Conservation (phyloP, 2,329 filamentous ascomycete species). For the Pyricularia sp. region DNA sequence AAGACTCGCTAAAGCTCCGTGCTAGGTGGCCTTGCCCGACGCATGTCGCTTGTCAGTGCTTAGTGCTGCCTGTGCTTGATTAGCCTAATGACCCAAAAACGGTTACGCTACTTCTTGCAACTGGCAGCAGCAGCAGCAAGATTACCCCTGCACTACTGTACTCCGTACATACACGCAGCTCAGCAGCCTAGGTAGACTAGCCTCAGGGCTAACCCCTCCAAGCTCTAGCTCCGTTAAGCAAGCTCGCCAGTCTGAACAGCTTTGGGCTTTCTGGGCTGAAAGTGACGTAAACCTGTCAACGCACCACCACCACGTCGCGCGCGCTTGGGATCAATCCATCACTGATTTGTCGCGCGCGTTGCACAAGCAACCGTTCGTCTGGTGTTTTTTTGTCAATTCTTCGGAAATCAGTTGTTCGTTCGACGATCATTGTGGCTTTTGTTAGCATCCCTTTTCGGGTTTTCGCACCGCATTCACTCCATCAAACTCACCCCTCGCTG, state of each 20-base stretch:
- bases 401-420: not conserved
- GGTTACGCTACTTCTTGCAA: not conserved
- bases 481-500: not conserved
- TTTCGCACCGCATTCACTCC: not conserved
- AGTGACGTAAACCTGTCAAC: not conserved
- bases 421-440: not conserved
- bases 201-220: not conserved
- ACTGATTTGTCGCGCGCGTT: not conserved
- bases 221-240: not conserved
- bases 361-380: not conserved
- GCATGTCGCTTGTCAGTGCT: not conserved
- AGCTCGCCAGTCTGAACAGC: not conserved
- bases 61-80: too few species aligned
- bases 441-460: not conserved
- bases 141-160: not conserved
- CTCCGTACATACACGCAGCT: not conserved
- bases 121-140: not conserved
- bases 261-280: not conserved
- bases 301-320: not conserved
- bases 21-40: too few species aligned
- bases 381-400: not conserved
- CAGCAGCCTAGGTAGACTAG: not conserved
- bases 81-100: not conserved
- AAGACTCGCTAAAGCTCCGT: not conserved
- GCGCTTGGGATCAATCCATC: not conserved